These are phyloP conservation scores for Pyrenophora graminea DNA, from an alignment of 2,329 filamentous ascomycete species.

Conservation along the genomic window DNA sequence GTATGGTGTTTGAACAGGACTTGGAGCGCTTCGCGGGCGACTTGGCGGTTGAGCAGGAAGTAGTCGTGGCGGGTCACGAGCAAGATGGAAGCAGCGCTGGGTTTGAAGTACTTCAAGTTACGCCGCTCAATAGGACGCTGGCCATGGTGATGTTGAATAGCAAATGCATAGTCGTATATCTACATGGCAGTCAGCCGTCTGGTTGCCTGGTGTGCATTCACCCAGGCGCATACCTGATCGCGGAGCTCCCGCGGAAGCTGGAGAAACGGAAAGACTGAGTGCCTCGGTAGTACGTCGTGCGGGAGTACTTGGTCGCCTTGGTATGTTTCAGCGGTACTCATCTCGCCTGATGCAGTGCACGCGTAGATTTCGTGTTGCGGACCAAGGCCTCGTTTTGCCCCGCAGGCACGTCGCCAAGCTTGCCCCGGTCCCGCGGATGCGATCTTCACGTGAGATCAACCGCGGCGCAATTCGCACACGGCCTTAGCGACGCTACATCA, in stretches of 20 bases:
- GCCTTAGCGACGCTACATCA: constrained; percentile 5
- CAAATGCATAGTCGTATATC: constrained; percentile 40
- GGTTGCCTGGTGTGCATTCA: not conserved
- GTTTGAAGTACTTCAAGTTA: constrained; percentile 39
- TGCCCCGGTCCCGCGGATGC: constrained; percentile 9
- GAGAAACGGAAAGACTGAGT: constrained; percentile 35
- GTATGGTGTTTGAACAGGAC: constrained; percentile 41
- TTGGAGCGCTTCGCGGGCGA: constrained; percentile 43
- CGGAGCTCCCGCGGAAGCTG: constrained; percentile 44
- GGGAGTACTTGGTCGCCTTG: constrained; percentile 3
- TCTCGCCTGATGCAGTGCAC: constrained; percentile 1
- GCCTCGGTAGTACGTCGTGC: not conserved
- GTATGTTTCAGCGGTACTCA: not conserved
- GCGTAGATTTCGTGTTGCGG: constrained; percentile 22
- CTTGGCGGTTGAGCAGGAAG: constrained; percentile 41
- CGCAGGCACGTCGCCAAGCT: constrained; percentile 1
- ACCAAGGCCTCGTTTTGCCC: constrained; percentile 15
- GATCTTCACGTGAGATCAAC: constrained; percentile 19
- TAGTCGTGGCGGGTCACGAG: constrained; percentile 41
- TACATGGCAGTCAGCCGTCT: constrained; percentile 8
- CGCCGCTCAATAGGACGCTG: constrained; percentile 42
- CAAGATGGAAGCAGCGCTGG: constrained; percentile 37
- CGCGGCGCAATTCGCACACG: constrained; percentile 7
- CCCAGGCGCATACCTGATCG: constrained; percentile 35
- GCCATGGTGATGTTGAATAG: constrained; percentile 31